Conservation (phyloP, 371 early-diverging fungal genomes). For the Rhizopus microsporus region DNA sequence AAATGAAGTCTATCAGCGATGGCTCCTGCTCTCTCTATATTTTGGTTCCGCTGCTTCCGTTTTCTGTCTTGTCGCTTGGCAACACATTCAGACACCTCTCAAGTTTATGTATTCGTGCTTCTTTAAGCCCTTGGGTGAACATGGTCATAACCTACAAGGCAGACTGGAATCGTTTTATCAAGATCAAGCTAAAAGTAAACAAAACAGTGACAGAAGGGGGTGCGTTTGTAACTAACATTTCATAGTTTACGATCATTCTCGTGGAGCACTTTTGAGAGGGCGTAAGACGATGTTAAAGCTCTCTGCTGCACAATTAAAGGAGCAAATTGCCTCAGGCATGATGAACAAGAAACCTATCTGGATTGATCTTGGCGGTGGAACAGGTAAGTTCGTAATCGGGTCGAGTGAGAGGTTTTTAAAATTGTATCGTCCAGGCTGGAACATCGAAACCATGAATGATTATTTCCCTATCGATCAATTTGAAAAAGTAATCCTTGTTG, state of each 20-base stretch:
- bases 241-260: slow-evolving; percentile 64
- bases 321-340: slow-evolving; percentile 38
- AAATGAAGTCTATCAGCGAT: slow-evolving; percentile 12
- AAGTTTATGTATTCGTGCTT: slow-evolving; percentile 75
- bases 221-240: slow-evolving; percentile 9
- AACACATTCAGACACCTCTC: slow-evolving; percentile 44
- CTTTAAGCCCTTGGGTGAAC: slow-evolving; percentile 71
- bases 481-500: slow-evolving; percentile 79
- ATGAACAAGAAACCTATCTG: slow-evolving; percentile 56
- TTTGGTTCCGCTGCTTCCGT: neutral
- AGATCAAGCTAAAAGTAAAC: slow-evolving; percentile 71
- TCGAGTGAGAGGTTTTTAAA: neutral
- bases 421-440: slow-evolving; percentile 56
- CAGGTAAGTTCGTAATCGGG: slow-evolving; percentile 54
- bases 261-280: slow-evolving; percentile 71
- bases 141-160: slow-evolving; percentile 59
- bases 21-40: slow-evolving; percentile 26
- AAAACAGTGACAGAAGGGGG: neutral
- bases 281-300: slow-evolving; percentile 79
- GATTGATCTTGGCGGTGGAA: slow-evolving; percentile 88
- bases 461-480: slow-evolving; percentile 75
- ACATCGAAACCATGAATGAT: slow-evolving; percentile 82
- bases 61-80: slow-evolving; percentile 28
- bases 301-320: slow-evolving; percentile 75
- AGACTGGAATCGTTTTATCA: slow-evolving; percentile 77